Base-by-base conservation (phyloP, 208 protist genomes). In the Leishmania braziliensis region DNA sequence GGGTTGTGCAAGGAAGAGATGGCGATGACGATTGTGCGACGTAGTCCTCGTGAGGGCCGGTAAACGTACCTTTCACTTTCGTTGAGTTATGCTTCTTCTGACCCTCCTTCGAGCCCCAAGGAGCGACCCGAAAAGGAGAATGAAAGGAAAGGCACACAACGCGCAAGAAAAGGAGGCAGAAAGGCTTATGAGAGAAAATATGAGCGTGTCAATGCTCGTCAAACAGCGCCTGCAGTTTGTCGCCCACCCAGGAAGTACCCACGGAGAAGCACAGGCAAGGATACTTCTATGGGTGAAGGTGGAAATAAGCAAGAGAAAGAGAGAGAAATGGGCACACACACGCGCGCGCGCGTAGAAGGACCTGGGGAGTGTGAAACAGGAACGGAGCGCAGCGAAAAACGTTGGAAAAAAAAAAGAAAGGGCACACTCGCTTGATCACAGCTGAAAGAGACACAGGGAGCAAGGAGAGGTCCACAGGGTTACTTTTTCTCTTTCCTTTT, bases 301-400 rank as follows among this genome's bases (percentile, higher is more conserved):
- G 43, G 54, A n/a, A 82, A 56, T 26, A 69, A 20, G 50, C 39
- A 73, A 83, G 50, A 2, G 51, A 75, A 60, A 58, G 54, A 12
- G 3, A 70, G 1, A 54, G 36, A 2, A 33, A 3, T n/a, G 5
- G 16, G 60, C 56, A 43, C 51, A 74, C 20, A 29, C 29, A 16
- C 39, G 53, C 66, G 29, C 66, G n/a, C 39, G 10, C 0, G 16
- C 29, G 36, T 39, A 5, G 36, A 18, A 72, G 20, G 14, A 72
- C 12, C 68, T 26, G 43, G 23, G 68, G 68, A 29, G 48, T 16
- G 8, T 23, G 14, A 77, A 62, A 77, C 60, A 3, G 60, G 3
- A 18, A 18, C 0, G 60, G 10, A 65, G 60, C 29, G 60, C 60
- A n/a, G 23, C 10, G 60, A 50, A 58, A 72, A 6, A 82, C 10